Percentiles rank a stretch among this genome's conserved stretches.
Evolutionary conservation across 306 rosid genomes (phyloP).

Genomic region (Begonia loranthoides): DNA sequence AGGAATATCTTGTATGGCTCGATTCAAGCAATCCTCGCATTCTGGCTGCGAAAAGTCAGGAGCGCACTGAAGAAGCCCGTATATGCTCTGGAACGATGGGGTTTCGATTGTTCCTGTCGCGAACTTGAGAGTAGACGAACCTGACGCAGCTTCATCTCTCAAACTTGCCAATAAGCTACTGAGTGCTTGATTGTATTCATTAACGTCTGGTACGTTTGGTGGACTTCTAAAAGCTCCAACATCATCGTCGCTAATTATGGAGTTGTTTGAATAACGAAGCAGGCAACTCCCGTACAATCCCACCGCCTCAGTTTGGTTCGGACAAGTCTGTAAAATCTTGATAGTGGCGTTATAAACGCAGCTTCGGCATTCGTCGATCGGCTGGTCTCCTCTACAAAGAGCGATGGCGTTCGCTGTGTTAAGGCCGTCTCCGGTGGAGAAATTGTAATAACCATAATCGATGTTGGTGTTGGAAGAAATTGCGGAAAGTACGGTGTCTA

Average conservation of each 20-base stretch:
- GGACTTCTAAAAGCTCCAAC: too few relatives aligned
- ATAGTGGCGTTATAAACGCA: conserved; percentile 30
- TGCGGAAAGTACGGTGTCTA: not conserved
- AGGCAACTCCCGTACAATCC: conserved; percentile 37
- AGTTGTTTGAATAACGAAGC: conserved; percentile 26
- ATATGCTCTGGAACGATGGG: not conserved
- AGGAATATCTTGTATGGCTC: not conserved
- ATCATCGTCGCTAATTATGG: conserved; percentile 10
- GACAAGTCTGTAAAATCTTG: conserved; percentile 11
- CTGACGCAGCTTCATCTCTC: not conserved
- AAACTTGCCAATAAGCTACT: not conserved
- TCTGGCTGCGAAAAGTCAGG: conserved; percentile 7
- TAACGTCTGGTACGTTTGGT: not conserved
- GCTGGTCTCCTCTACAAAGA: conserved; percentile 44
- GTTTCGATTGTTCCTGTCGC: not conserved
- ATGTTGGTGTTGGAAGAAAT: conserved; percentile 2
- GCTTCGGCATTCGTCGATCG: conserved; percentile 13
- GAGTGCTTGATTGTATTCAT: not conserved
- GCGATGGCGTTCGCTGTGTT: conserved; percentile 1
- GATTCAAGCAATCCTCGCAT: conserved; percentile 1
- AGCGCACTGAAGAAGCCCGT: conserved; percentile 19
- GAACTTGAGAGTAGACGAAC: not conserved
- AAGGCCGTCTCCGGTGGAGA: conserved; percentile 4
- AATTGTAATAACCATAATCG: conserved; percentile 8
- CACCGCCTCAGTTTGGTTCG: conserved; percentile 23